phyloP scores from a whole-genome alignment of 176 grass and related monocot genomes.

The Triticum monococcum region DNA sequence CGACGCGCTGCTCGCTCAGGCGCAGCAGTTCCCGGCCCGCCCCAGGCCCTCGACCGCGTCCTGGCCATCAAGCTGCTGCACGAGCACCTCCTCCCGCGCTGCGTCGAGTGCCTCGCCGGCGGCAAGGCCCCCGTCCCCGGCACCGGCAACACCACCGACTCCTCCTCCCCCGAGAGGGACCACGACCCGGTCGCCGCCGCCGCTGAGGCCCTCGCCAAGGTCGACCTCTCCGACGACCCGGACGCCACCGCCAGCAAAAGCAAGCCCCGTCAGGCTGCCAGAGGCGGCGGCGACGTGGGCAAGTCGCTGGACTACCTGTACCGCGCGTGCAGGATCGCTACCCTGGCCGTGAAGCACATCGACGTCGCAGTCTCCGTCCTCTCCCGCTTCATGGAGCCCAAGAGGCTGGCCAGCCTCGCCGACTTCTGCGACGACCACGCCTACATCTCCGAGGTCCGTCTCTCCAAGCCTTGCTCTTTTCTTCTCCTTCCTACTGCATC shows the following conservation, averaged over 20 bases:
- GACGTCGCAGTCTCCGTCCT: not conserved
- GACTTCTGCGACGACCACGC: not conserved
- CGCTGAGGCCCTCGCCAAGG: not conserved
- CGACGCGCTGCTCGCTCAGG: not conserved
- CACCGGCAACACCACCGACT: not conserved
- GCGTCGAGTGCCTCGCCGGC: not conserved
- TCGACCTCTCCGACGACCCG: not conserved
- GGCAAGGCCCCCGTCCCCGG: not conserved
- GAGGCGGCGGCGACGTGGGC: not conserved
- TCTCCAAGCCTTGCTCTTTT: no score
- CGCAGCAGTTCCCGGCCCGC: not conserved
- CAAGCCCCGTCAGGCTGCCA: no score
- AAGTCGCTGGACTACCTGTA: not conserved
- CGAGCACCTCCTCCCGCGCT: not conserved
- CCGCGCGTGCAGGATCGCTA: not conserved
- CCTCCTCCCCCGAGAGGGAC: no score
- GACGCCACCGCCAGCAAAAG: not conserved
- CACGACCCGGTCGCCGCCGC: not conserved
- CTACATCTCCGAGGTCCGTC: not conserved
- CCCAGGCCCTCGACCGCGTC: not conserved
- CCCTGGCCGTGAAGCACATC: not conserved
- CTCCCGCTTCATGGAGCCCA: not conserved
- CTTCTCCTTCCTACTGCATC: no score
- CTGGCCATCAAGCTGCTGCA: not conserved
- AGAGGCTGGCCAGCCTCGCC: not conserved